phyloP scores from a whole-genome alignment of 2,329 filamentous ascomycete genomes.

The Penicillium hordei region DNA sequence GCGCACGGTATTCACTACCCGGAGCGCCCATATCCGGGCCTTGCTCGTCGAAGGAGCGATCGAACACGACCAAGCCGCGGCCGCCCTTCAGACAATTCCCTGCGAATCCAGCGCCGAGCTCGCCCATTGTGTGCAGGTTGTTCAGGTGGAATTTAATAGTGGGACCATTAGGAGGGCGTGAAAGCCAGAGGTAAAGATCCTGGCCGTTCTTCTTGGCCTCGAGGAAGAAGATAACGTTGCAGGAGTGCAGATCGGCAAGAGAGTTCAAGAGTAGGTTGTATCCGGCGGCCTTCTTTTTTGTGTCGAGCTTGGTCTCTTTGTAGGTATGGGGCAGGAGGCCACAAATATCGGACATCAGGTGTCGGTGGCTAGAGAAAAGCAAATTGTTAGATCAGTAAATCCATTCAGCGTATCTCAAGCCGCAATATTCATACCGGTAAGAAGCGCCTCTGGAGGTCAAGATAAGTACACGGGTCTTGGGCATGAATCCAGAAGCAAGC shows the following conservation, averaged over 20 bases:
- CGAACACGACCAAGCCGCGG: constrained; percentile 86
- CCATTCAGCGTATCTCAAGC: background rate
- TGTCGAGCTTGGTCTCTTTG: constrained; percentile 96
- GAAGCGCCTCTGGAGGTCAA: constrained; percentile 91
- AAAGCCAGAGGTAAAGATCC: constrained; percentile 91
- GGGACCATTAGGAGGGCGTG: constrained; percentile 82
- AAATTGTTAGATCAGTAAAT: constrained; percentile 17
- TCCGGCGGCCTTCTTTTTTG: constrained; percentile 68
- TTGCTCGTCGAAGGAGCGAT: constrained; percentile 77
- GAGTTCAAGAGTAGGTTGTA: constrained; percentile 77
- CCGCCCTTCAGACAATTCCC: constrained; percentile 96
- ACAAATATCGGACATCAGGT: constrained; percentile 85
- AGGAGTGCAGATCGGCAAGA: constrained; percentile 75
- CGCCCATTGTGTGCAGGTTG: constrained; percentile 90
- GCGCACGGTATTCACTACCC: constrained; percentile 45
- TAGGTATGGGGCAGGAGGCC: constrained; percentile 86
- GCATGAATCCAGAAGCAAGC: constrained; percentile 39
- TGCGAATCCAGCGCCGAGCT: constrained; percentile 77
- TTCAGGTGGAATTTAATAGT: constrained; percentile 58
- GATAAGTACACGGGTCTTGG: constrained; percentile 70
- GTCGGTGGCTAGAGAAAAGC: constrained; percentile 68
- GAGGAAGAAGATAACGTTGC: constrained; percentile 93
- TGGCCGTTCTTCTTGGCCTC: constrained; percentile 85
- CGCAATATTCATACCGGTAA: constrained; percentile 60
- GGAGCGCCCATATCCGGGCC: constrained; percentile 68